phyloP scores from a whole-genome alignment of 768 basidiomycete genomes.

The Agaricus blazei region DNA sequence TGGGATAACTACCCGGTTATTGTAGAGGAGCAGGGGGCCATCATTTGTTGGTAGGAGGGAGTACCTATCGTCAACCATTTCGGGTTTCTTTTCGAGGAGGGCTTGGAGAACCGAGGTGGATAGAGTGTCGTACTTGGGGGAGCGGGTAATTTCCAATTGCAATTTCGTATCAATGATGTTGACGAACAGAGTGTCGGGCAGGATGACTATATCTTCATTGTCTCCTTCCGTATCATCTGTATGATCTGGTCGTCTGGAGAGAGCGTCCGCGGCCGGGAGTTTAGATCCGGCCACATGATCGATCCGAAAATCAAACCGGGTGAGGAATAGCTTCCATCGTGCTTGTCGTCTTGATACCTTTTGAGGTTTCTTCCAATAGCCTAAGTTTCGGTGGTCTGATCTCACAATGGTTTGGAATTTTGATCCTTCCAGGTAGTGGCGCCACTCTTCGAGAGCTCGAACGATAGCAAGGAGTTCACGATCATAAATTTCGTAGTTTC shows the following conservation, averaged over 20 bases:
- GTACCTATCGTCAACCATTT: not conserved
- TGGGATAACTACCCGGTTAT: too few species aligned
- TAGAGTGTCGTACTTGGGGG: too few species aligned
- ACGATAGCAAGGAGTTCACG: not conserved
- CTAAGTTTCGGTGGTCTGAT: conserved; percentile 6
- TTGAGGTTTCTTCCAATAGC: conserved; percentile 15
- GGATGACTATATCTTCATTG: conserved; percentile 10
- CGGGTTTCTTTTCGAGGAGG: not conserved
- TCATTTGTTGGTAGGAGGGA: not conserved
- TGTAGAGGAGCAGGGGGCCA: too few species aligned
- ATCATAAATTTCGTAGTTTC: not conserved
- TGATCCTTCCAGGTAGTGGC: conserved; percentile 4
- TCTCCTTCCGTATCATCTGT: conserved; percentile 10
- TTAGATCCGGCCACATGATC: conserved; percentile 20
- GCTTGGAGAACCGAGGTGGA: too few species aligned
- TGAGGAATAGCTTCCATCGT: conserved; percentile 25
- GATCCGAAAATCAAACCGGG: conserved; percentile 20
- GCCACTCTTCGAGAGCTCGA: conserved; percentile 6
- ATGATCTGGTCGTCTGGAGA: conserved; percentile 15
- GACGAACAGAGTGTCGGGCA: conserved; percentile 13
- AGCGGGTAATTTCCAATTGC: conserved; percentile 6
- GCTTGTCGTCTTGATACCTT: conserved; percentile 20
- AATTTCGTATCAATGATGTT: conserved; percentile 11
- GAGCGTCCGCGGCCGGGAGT: conserved; percentile 13
- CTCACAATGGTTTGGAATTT: not conserved